Conservation (phyloP, 2,329 filamentous ascomycete species). For the Sordariomycetes sp. region DNA sequence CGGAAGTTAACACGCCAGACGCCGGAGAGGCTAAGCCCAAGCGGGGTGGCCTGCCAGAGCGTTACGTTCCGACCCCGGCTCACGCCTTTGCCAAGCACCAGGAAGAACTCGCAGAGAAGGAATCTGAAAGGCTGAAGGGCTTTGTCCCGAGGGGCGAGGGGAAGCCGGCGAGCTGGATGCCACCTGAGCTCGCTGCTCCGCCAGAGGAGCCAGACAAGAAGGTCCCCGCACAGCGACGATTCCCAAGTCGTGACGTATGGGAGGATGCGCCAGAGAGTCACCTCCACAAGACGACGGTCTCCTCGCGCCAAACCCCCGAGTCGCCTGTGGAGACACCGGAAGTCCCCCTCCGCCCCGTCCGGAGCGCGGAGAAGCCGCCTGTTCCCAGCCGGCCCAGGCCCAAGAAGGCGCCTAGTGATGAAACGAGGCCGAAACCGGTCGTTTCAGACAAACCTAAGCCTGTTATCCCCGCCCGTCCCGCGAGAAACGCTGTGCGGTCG, state of each 20-base stretch:
- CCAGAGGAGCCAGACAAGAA: slow-evolving; percentile 24
- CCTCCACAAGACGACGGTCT: slow-evolving; percentile 63
- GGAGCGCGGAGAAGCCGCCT: slow-evolving; percentile 13
- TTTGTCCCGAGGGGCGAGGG: slow-evolving; percentile 23
- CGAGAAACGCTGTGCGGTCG: slow-evolving; percentile 28
- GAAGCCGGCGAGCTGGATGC: slow-evolving; percentile 3
- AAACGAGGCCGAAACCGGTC: slow-evolving; percentile 23
- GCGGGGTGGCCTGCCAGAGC: slow-evolving; percentile 13
- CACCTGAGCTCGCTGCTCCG: neutral
- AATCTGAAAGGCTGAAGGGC: slow-evolving; percentile 30
- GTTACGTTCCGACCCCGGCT: slow-evolving; percentile 39
- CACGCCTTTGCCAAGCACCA: slow-evolving; percentile 54
- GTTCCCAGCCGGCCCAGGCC: slow-evolving; percentile 42
- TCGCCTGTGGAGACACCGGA: neutral
- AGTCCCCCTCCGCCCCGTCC: slow-evolving; percentile 11
- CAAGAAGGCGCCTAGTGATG: slow-evolving; percentile 18
- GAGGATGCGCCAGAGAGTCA: slow-evolving; percentile 83
- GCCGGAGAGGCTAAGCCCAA: slow-evolving; percentile 17
- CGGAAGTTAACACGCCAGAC: slow-evolving; percentile 72
- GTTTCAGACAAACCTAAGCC: slow-evolving; percentile 45
- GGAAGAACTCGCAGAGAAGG: slow-evolving; percentile 49
- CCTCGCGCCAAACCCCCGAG: slow-evolving; percentile 14
- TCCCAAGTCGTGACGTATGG: slow-evolving; percentile 89
- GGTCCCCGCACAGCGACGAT: slow-evolving; percentile 52
- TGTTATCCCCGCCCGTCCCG: slow-evolving; percentile 45